Evolutionary conservation across 441 rosid genomes (phyloP).

Genomic region (Kokia cookei): DNA sequence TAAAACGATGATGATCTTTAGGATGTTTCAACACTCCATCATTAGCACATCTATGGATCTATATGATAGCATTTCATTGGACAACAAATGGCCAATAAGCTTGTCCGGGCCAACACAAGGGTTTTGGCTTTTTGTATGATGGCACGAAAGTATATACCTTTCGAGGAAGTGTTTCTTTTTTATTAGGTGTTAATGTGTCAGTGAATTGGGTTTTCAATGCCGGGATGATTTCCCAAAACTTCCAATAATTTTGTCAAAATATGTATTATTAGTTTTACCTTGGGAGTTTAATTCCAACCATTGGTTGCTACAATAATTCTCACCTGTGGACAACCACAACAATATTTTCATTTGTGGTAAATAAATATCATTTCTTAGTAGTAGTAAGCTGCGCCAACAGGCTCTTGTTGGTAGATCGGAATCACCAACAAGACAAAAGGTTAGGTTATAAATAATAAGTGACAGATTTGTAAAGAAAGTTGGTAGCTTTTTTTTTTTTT

Average conservation of each 20-base stretch:
- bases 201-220: neutral
- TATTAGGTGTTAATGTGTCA: neutral
- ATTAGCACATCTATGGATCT: neutral
- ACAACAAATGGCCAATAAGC: neutral
- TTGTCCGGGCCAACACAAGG: too few species aligned
- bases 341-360: too few species aligned
- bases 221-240: neutral
- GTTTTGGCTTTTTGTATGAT: neutral
- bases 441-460: too few species aligned
- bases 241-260: neutral
- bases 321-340: conserved; percentile 19
- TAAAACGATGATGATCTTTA: neutral
- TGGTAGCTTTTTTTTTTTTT: too few species aligned
- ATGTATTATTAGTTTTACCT: neutral
- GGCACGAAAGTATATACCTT: neutral
- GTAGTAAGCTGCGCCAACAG: too few species aligned
- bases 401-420: too few species aligned
- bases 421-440: too few species aligned
- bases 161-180: neutral
- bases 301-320: neutral
- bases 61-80: neutral
- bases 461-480: too few species aligned
- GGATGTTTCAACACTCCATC: neutral
- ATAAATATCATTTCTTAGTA: too few species aligned
- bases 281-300: neutral